These are phyloP conservation scores for Acanthamoeba pearcei DNA, from an alignment of 208 protist genomes.

Conservation along the genomic window DNA sequence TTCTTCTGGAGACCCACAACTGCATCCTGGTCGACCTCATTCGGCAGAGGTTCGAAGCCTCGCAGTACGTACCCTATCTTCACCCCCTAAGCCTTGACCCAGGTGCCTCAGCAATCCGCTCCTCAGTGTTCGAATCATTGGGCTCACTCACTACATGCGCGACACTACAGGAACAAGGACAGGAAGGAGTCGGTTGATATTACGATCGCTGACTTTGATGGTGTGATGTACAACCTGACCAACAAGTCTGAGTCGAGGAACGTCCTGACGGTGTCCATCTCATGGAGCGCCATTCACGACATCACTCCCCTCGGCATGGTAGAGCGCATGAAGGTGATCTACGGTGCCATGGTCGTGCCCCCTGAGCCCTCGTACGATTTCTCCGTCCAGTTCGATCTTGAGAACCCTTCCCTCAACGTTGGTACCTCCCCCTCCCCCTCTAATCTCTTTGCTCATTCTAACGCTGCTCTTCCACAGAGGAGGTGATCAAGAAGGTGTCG, in stretches of 20 bases:
- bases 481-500: background rate
- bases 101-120: too few relatives aligned
- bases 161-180: background rate
- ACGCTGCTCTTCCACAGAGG: background rate
- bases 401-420: background rate
- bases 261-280: slow-evolving; percentile 80
- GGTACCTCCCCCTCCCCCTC: background rate
- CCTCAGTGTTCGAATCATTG: background rate
- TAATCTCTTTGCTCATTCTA: background rate
- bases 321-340: slow-evolving; percentile 73
- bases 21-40: slow-evolving; percentile 52
- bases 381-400: slow-evolving; percentile 68
- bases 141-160: background rate
- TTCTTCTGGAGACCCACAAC: slow-evolving; percentile 63
- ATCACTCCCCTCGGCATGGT: slow-evolving; percentile 73
- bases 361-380: slow-evolving; percentile 80
- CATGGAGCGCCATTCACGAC: slow-evolving; percentile 70
- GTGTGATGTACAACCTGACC: slow-evolving; percentile 83
- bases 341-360: slow-evolving; percentile 77
- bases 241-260: slow-evolving; percentile 20
- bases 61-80: too few relatives aligned
- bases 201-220: slow-evolving; percentile 86
- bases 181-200: slow-evolving; percentile 78
- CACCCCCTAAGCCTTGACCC: too few relatives aligned
- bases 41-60: background rate